Percentiles rank a stretch among this genome's conserved stretches.
Conservation (phyloP, 2,329 filamentous ascomycete species). For the Chalaropsis thielavioides region DNA sequence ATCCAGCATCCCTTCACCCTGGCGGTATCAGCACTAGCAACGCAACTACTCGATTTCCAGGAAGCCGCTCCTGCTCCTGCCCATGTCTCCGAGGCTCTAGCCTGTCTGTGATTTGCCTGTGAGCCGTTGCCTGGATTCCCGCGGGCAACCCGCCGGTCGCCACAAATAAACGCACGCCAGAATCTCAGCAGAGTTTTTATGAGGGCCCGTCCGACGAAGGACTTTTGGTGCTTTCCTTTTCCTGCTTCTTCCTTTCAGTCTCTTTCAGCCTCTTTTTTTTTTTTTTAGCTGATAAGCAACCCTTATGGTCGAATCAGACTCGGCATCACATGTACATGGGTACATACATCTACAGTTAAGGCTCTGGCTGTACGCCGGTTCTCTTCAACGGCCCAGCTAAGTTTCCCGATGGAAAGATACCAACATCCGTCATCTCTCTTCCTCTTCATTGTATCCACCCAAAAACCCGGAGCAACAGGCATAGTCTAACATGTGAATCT, state of each 20-base stretch:
- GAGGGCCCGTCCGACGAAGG: background rate
- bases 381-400: too few relatives aligned
- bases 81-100: conserved; percentile 1
- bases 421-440: background rate
- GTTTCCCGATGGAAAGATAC: background rate
- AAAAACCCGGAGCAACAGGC: background rate
- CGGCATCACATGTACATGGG: background rate
- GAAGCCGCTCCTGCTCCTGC: background rate
- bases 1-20: background rate
- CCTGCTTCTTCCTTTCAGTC: too few relatives aligned
- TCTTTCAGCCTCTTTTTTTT: background rate
- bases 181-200: background rate
- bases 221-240: background rate
- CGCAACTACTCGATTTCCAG: background rate
- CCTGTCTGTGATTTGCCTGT: background rate
- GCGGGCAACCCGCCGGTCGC: background rate
- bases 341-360: background rate
- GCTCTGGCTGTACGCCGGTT: background rate
- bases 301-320: background rate
- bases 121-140: background rate
- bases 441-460: background rate
- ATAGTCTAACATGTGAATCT: background rate
- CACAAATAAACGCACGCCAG: background rate
- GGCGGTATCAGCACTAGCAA: background rate
- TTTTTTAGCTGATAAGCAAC: background rate